Conservation (phyloP, 1,284 basidiomycete genomes). For the Apiotrichum laibachii region DNA sequence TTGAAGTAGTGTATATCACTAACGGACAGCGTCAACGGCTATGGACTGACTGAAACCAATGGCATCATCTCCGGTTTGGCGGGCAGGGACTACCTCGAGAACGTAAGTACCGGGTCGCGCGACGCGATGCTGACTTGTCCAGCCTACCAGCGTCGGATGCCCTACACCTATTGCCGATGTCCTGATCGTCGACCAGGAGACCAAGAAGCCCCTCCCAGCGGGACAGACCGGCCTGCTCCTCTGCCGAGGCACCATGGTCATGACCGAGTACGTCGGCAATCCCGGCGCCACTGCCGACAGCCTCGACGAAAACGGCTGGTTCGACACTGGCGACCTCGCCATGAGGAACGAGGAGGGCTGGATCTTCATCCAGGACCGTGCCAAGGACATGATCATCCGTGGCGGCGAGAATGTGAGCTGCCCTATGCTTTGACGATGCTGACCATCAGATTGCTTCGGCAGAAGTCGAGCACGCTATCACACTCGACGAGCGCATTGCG, state of each 20-base stretch:
- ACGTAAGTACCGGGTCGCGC: not conserved
- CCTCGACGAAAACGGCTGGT: slow-evolving; percentile 39
- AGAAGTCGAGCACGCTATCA: slow-evolving; percentile 43
- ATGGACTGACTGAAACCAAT: slow-evolving; percentile 46
- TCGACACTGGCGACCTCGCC: slow-evolving; percentile 44
- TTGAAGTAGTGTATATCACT: slow-evolving; percentile 39
- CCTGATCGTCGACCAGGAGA: slow-evolving; percentile 33
- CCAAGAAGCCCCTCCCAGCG: slow-evolving; percentile 18
- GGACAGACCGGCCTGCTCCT: slow-evolving; percentile 34
- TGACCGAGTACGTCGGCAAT: slow-evolving; percentile 41
- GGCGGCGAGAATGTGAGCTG: slow-evolving; percentile 45
- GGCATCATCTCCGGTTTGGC: slow-evolving; percentile 38
- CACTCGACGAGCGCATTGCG: slow-evolving; percentile 26
- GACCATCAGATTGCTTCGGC: slow-evolving; percentile 30
- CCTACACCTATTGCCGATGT: slow-evolving; percentile 36
- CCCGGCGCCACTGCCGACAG: slow-evolving; percentile 4
- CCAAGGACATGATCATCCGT: slow-evolving; percentile 38
- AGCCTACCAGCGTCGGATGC: not conserved
- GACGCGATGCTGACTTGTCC: not conserved
- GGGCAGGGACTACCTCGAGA: slow-evolving; percentile 35
- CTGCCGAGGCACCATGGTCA: slow-evolving; percentile 38
- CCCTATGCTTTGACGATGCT: slow-evolving; percentile 18
- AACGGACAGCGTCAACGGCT: slow-evolving; percentile 34
- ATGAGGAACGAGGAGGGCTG: slow-evolving; percentile 36
- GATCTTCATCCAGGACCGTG: slow-evolving; percentile 40